Evolutionary conservation across 2,329 filamentous ascomycete species (phyloP).

Genomic region (Alternaria sp.): DNA sequence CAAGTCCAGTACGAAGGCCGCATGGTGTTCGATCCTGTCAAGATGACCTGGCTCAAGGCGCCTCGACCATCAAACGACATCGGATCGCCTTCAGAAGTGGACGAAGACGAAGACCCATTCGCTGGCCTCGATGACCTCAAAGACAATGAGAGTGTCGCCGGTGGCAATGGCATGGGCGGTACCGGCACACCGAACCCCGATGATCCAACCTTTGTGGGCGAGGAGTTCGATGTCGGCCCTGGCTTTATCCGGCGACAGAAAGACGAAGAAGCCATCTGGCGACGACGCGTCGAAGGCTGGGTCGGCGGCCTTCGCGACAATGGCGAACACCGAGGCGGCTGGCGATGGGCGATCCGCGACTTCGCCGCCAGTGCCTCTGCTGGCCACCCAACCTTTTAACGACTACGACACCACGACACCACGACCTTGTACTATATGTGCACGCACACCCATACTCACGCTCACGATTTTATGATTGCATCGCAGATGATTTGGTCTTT

Average conservation of each 20-base stretch:
- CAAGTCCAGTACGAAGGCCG: conserved; percentile 94
- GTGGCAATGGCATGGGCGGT: conserved; percentile 29
- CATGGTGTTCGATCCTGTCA: conserved; percentile 97
- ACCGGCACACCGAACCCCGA: conserved; percentile 29
- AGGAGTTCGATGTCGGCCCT: conserved; percentile 97
- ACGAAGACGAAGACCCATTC: conserved; percentile 92
- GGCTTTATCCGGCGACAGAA: conserved; percentile 89
- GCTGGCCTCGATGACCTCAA: conserved; percentile 93
- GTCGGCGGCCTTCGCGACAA: conserved; percentile 63
- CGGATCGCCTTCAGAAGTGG: conserved; percentile 61
- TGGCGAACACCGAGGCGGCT: conserved; percentile 57
- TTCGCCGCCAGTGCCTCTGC: conserved; percentile 46
- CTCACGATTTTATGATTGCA: conserved; percentile 43
- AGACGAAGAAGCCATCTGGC: conserved; percentile 92
- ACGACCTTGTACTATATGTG: conserved; percentile 14
- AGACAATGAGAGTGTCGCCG: conserved; percentile 60
- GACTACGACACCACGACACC: neutral
- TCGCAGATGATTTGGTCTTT: conserved; percentile 29
- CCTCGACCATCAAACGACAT: conserved; percentile 43
- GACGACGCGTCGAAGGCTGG: conserved; percentile 87
- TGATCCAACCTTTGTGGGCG: conserved; percentile 68
- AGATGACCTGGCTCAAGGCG: conserved; percentile 97
- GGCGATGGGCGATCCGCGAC: conserved; percentile 76
- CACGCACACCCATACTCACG: conserved; percentile 17
- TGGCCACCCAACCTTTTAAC: conserved; percentile 25